A percentile compares a stretch with the other conserved stretches of the same genome.
Conservation (phyloP, 2,329 filamentous ascomycete species). For the Acrocalymma vagum region DNA sequence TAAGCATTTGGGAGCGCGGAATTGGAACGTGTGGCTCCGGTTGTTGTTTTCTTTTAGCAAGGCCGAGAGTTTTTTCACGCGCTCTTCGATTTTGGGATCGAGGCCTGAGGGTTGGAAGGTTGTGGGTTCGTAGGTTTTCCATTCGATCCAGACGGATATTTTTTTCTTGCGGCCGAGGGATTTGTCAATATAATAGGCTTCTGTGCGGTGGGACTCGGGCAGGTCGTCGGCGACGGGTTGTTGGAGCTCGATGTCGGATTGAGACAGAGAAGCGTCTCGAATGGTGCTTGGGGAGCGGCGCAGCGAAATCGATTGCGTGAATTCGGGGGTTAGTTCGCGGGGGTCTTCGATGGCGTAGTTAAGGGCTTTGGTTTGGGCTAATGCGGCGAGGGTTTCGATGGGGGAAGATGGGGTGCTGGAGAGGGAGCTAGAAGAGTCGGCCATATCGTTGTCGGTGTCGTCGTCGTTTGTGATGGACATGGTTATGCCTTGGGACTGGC, state of each 20-base stretch:
- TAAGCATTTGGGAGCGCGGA: conserved; percentile 44
- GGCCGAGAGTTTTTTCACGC: conserved; percentile 41
- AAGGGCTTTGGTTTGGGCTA: conserved; percentile 48
- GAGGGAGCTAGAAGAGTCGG: neutral
- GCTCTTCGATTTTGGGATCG: conserved; percentile 36
- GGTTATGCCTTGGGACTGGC: too few species aligned
- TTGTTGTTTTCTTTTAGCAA: conserved; percentile 41
- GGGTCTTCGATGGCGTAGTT: conserved; percentile 43
- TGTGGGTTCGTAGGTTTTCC: conserved; percentile 40
- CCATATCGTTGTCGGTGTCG: conserved; percentile 27
- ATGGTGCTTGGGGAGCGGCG: conserved; percentile 27
- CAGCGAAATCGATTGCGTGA: conserved; percentile 31
- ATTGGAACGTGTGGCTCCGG: conserved; percentile 36
- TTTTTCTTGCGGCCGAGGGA: conserved; percentile 17
- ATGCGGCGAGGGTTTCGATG: conserved; percentile 34
- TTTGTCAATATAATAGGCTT: conserved; percentile 41
- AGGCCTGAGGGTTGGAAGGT: conserved; percentile 26
- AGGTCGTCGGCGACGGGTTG: conserved; percentile 23
- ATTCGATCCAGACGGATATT: conserved; percentile 47
- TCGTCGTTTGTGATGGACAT: conserved; percentile 26
- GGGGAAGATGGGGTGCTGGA: conserved; percentile 12
- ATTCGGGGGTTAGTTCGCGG: conserved; percentile 33
- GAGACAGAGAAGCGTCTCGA: conserved; percentile 24
- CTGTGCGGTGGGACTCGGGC: conserved; percentile 33
- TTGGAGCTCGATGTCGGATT: conserved; percentile 25